Evolutionary conservation across 2,329 filamentous ascomycete species (phyloP).

Genomic region (Alternaria arborescens): DNA sequence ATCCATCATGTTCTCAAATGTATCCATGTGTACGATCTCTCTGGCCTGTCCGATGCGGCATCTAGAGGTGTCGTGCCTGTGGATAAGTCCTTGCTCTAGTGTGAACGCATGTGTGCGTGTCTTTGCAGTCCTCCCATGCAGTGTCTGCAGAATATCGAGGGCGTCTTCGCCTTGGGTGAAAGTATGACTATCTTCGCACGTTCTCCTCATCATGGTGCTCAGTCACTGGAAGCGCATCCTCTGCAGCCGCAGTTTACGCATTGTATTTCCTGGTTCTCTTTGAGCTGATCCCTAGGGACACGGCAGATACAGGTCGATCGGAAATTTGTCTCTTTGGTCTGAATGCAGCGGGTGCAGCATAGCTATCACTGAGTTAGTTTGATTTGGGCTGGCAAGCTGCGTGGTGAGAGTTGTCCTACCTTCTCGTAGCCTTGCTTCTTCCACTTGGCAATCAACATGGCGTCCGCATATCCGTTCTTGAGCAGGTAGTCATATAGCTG

Average conservation of each 20-base stretch:
- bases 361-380: slow-evolving; percentile 62
- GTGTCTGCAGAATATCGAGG: not conserved
- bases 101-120: not conserved
- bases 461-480: slow-evolving; percentile 96
- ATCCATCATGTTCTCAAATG: not conserved
- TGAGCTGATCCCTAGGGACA: slow-evolving; percentile 87
- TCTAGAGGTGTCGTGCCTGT: not conserved
- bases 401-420: slow-evolving; percentile 59
- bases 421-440: slow-evolving; percentile 99
- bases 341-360: slow-evolving; percentile 93
- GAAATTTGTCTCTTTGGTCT: slow-evolving; percentile 99
- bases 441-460: slow-evolving; percentile 98
- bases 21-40: not conserved
- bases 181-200: not conserved
- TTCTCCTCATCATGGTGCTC: slow-evolving; percentile 22
- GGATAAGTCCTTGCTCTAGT: not conserved
- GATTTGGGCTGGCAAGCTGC: not conserved
- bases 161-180: not conserved
- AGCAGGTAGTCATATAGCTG: slow-evolving; percentile 93
- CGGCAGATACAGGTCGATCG: slow-evolving; percentile 97
- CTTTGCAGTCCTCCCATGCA: not conserved
- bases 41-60: not conserved
- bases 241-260: slow-evolving; percentile 95
- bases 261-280: slow-evolving; percentile 88
- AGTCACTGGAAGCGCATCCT: slow-evolving; percentile 89